Conservation (phyloP, 345 rosid genomes). For the Tarenaya hassleriana region DNA sequence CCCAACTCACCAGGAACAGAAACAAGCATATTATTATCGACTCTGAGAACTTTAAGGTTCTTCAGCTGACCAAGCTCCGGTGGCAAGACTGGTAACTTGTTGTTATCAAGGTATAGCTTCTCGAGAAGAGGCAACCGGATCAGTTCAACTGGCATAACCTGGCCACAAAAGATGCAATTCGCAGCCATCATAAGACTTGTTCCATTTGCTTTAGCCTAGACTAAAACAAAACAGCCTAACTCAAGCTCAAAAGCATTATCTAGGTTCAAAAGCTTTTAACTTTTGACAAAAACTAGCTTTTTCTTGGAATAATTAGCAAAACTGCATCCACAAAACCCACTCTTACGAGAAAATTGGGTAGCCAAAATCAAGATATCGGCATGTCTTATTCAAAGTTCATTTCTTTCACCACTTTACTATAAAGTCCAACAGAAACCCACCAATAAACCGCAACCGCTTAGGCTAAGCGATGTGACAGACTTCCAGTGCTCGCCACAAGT, state of each 20-base stretch:
- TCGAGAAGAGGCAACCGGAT: slow-evolving; percentile 73
- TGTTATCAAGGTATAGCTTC: slow-evolving; percentile 83
- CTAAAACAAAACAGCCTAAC: background rate
- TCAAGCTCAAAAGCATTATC: slow-evolving; percentile 1
- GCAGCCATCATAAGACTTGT: background rate
- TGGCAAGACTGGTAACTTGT: slow-evolving; percentile 71
- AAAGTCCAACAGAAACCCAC: slow-evolving; percentile 5
- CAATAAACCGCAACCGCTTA: slow-evolving; percentile 55
- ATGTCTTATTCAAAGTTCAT: background rate
- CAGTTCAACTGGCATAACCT: slow-evolving; percentile 83
- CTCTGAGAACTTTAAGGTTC: slow-evolving; percentile 64
- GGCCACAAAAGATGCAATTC: slow-evolving; percentile 15
- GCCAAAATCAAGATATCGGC: background rate
- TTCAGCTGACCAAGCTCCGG: slow-evolving; percentile 82
- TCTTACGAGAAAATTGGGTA: background rate
- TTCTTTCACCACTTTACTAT: slow-evolving; percentile 5
- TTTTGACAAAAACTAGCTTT: background rate
- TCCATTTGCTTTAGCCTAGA: background rate
- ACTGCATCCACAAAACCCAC: background rate
- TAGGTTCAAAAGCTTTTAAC: background rate
- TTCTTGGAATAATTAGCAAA: background rate
- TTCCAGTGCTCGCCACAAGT: slow-evolving; percentile 75
- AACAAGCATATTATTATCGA: slow-evolving; percentile 67
- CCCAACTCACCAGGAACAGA: slow-evolving; percentile 83
- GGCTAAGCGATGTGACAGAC: slow-evolving; percentile 61